Conservation (phyloP, 2,329 filamentous ascomycete species). For the Bretziella fagacearum region DNA sequence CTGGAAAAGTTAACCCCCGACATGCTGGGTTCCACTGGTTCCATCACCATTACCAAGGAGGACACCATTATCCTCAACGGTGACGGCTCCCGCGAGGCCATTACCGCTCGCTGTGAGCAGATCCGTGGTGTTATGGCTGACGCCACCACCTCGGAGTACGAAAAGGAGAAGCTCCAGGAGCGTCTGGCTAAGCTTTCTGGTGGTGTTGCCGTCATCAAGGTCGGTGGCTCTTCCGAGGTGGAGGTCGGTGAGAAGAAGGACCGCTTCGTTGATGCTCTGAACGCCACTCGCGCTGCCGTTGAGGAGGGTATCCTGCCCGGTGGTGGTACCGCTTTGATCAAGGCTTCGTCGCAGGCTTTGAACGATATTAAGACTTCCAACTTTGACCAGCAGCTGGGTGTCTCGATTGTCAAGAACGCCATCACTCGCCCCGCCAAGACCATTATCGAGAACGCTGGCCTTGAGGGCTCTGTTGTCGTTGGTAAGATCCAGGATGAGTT, state of each 20-base stretch:
- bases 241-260: slow-evolving; percentile 99
- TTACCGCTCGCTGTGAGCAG: slow-evolving; percentile 93
- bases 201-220: slow-evolving; percentile 98
- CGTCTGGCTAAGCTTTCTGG: slow-evolving; percentile 98
- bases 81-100: slow-evolving; percentile 83
- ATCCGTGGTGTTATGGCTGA: slow-evolving; percentile 94
- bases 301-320: slow-evolving; percentile 98
- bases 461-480: slow-evolving; percentile 89
- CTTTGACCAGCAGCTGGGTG: slow-evolving; percentile 98
- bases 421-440: slow-evolving; percentile 89
- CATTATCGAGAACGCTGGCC: slow-evolving; percentile 94
- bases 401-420: slow-evolving; percentile 93
- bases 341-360: slow-evolving; percentile 84
- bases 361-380: slow-evolving; percentile 70
- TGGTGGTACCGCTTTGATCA: slow-evolving; percentile 94
- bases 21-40: slow-evolving; percentile 90
- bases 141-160: slow-evolving; percentile 90
- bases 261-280: slow-evolving; percentile 93
- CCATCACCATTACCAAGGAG: slow-evolving; percentile 99
- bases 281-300: slow-evolving; percentile 93
- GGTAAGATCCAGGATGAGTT: slow-evolving; percentile 96
- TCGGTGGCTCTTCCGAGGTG: slow-evolving; percentile 91
- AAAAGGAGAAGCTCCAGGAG: slow-evolving; percentile 99
- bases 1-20: slow-evolving; percentile 94
- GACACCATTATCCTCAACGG: slow-evolving; percentile 98